Conservation (phyloP, 768 basidiomycete species). For the Auricularia sp. region DNA sequence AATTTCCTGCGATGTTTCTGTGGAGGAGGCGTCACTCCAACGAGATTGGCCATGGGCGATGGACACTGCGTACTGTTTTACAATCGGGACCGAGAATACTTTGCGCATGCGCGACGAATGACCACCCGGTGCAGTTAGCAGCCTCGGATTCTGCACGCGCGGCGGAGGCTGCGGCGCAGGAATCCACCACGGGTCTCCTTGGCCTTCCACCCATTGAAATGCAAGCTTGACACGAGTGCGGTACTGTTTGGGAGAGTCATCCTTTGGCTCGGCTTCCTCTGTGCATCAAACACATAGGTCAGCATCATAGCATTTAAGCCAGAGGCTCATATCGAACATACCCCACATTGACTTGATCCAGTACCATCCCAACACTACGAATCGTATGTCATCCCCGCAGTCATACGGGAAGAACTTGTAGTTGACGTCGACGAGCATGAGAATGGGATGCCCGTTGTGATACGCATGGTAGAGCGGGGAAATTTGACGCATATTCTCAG, state of each 20-base stretch:
- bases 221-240: slow-evolving; percentile 75
- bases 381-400: slow-evolving; percentile 30
- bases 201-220: slow-evolving; percentile 73
- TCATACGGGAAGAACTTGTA: slow-evolving; percentile 68
- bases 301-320: background rate
- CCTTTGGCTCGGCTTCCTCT: slow-evolving; percentile 14
- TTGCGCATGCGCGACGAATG: too few species aligned
- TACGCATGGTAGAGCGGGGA: slow-evolving; percentile 55
- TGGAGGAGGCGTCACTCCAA: too few species aligned
- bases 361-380: slow-evolving; percentile 59
- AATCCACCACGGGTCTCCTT: slow-evolving; percentile 49
- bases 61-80: background rate
- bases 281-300: background rate
- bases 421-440: slow-evolving; percentile 62
- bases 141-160: background rate
- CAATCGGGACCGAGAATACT: background rate
- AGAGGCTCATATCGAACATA: slow-evolving; percentile 20
- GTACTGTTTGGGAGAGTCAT: slow-evolving; percentile 33
- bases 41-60: background rate
- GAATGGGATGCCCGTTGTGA: slow-evolving; percentile 45
- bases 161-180: background rate
- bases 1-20: too few species aligned
- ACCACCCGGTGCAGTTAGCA: background rate
- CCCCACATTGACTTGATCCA: slow-evolving; percentile 63
- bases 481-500: slow-evolving; percentile 58